A percentile compares a stretch with the other conserved stretches of the same genome.
Conservation (phyloP, 2,329 filamentous ascomycete species). For the Ceratocystis ficicola region DNA sequence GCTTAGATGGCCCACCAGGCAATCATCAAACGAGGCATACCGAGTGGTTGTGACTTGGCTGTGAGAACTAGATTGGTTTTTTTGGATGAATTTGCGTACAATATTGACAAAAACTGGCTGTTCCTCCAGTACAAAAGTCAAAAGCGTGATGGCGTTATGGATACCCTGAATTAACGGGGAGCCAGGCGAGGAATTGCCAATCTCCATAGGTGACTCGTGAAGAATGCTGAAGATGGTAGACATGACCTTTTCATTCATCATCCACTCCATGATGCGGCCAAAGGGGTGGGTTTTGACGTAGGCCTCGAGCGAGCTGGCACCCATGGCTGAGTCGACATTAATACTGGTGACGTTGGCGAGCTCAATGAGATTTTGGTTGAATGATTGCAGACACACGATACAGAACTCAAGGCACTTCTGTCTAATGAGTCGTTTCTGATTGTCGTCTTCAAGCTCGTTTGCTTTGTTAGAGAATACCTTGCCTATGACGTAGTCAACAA, state of each 20-base stretch:
- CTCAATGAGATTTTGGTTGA: slow-evolving; percentile 87
- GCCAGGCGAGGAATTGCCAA: slow-evolving; percentile 60
- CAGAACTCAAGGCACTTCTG: slow-evolving; percentile 78
- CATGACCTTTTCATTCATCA: slow-evolving; percentile 87
- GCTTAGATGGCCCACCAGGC: slow-evolving; percentile 65
- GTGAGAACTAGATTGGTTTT: slow-evolving; percentile 43
- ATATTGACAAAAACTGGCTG: slow-evolving; percentile 88
- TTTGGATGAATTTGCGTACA: slow-evolving; percentile 40
- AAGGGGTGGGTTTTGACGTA: slow-evolving; percentile 90
- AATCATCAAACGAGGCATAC: slow-evolving; percentile 85
- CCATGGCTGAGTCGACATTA: slow-evolving; percentile 61
- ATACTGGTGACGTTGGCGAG: slow-evolving; percentile 70
- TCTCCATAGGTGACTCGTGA: slow-evolving; percentile 60
- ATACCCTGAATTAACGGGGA: slow-evolving; percentile 74
- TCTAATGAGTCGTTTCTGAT: slow-evolving; percentile 61
- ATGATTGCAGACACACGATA: slow-evolving; percentile 62
- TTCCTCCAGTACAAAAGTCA: slow-evolving; percentile 70
- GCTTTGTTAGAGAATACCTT: slow-evolving; percentile 59
- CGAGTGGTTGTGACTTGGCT: slow-evolving; percentile 54
- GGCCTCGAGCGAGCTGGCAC: slow-evolving; percentile 57
- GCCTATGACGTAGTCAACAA: slow-evolving; percentile 81
- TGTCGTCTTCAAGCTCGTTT: slow-evolving; percentile 51
- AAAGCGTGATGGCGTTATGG: slow-evolving; percentile 67
- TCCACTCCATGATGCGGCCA: slow-evolving; percentile 90
- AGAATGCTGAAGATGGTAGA: slow-evolving; percentile 64